phyloP scores from a whole-genome alignment of 2,329 filamentous ascomycete genomes.

The Cladophialophora immunda region DNA sequence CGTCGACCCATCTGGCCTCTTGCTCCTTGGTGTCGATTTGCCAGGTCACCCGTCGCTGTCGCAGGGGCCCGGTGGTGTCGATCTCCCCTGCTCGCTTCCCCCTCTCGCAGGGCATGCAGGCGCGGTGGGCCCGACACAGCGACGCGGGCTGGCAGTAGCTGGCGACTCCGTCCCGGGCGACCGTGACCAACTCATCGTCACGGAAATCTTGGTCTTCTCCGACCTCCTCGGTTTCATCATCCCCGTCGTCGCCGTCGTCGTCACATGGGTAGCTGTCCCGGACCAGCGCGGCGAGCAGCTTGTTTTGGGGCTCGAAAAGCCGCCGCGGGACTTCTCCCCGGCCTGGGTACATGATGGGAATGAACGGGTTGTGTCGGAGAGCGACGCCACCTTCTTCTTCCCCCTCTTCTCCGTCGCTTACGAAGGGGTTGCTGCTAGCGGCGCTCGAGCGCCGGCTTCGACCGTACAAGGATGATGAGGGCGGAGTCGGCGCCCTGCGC shows the following conservation, averaged over 20 bases:
- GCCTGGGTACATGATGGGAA: background rate
- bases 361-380: background rate
- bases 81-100: background rate
- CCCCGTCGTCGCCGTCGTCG: background rate
- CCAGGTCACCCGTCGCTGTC: background rate
- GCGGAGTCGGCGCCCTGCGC: background rate
- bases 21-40: background rate
- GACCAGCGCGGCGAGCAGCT: constrained; percentile 6
- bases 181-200: background rate
- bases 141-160: background rate
- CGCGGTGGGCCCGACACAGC: background rate
- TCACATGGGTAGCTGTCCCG: constrained; percentile 3
- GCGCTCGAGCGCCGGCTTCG: background rate
- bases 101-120: background rate
- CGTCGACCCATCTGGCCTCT: background rate
- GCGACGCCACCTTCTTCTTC: background rate
- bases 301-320: background rate
- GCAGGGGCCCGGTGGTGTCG: background rate
- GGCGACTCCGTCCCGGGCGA: background rate
- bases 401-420: background rate
- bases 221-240: background rate
- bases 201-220: background rate
- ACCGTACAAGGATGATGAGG: background rate
- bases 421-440: background rate
- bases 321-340: background rate